Evolutionary conservation across 2,329 filamentous ascomycete species (phyloP).

Genomic region (Beauveria asiatica): DNA sequence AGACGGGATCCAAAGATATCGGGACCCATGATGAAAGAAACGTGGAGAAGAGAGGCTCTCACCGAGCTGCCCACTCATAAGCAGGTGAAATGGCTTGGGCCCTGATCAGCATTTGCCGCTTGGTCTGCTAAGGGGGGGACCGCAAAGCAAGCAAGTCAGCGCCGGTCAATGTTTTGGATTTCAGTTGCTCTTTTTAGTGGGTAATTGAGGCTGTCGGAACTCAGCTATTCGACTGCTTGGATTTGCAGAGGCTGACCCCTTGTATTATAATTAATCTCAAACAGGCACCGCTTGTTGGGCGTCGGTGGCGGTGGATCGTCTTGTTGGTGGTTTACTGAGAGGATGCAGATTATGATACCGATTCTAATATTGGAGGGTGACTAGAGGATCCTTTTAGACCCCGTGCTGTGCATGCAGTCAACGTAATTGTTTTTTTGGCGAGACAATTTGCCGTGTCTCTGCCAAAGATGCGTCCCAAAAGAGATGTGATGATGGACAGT

Average conservation of each 20-base stretch:
- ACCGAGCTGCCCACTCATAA: neutral
- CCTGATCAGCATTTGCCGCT: neutral
- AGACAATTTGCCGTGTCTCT: too few relatives aligned
- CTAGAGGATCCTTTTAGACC: neutral
- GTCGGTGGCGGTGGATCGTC: neutral
- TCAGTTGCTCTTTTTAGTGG: neutral
- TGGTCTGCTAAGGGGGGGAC: neutral
- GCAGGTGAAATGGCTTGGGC: neutral
- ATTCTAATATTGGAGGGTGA: constrained; percentile 10
- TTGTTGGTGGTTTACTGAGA: neutral
- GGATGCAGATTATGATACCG: constrained; percentile 9
- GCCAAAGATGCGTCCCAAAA: too few relatives aligned
- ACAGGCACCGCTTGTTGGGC: neutral
- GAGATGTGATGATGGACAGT: too few relatives aligned
- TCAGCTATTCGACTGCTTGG: neutral
- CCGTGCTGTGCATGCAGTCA: neutral
- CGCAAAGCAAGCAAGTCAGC: neutral
- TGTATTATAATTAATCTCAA: constrained; percentile 10
- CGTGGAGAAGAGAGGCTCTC: neutral
- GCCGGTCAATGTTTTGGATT: neutral
- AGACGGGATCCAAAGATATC: neutral
- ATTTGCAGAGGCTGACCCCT: neutral
- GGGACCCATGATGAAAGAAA: neutral
- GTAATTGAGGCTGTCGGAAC: neutral
- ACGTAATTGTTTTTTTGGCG: too few relatives aligned